Evolutionary conservation across 2,329 filamentous ascomycete species (phyloP).

Genomic region (Colletotrichum sp.): DNA sequence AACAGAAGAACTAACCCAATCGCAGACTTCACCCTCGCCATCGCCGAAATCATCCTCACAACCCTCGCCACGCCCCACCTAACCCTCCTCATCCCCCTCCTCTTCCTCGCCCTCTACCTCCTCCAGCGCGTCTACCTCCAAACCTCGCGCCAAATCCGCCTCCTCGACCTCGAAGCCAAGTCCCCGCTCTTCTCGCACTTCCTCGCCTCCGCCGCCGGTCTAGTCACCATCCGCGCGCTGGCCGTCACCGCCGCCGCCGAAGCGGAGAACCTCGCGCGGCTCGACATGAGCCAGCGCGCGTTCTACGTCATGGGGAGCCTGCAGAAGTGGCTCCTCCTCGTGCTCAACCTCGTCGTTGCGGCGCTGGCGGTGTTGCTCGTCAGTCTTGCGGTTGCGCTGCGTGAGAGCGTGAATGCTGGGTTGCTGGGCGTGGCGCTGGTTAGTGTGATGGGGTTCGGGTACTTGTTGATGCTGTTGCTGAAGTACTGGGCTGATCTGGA

Average conservation of each 20-base stretch:
- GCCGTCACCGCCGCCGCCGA: slow-evolving; percentile 51
- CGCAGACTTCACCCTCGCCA: slow-evolving; percentile 6
- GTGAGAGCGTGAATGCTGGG: neutral
- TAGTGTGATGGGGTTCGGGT: slow-evolving; percentile 38
- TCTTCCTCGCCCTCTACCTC: slow-evolving; percentile 28
- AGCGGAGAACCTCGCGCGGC: slow-evolving; percentile 48
- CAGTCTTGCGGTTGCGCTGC: slow-evolving; percentile 39
- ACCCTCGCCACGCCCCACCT: slow-evolving; percentile 46
- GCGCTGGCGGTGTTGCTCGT: slow-evolving; percentile 51
- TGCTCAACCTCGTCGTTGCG: slow-evolving; percentile 53
- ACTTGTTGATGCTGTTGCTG: slow-evolving; percentile 33
- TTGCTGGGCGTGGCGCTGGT: slow-evolving; percentile 30
- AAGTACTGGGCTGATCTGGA: slow-evolving; percentile 36
- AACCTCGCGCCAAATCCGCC: slow-evolving; percentile 46
- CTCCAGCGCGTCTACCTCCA: slow-evolving; percentile 44
- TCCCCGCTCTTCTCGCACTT: slow-evolving; percentile 43
- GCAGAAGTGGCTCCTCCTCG: slow-evolving; percentile 61
- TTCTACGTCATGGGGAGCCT: slow-evolving; percentile 62
- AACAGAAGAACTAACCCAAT: neutral
- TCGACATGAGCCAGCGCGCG: slow-evolving; percentile 60
- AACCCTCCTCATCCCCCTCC: slow-evolving; percentile 46
- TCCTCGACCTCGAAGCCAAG: slow-evolving; percentile 48
- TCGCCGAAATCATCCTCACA: slow-evolving; percentile 53
- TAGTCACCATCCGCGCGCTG: slow-evolving; percentile 59
- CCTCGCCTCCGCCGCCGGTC: slow-evolving; percentile 51